phyloP scores from a whole-genome alignment of 2,329 filamentous ascomycete genomes.

The Ophiocordyceps robertsii region DNA sequence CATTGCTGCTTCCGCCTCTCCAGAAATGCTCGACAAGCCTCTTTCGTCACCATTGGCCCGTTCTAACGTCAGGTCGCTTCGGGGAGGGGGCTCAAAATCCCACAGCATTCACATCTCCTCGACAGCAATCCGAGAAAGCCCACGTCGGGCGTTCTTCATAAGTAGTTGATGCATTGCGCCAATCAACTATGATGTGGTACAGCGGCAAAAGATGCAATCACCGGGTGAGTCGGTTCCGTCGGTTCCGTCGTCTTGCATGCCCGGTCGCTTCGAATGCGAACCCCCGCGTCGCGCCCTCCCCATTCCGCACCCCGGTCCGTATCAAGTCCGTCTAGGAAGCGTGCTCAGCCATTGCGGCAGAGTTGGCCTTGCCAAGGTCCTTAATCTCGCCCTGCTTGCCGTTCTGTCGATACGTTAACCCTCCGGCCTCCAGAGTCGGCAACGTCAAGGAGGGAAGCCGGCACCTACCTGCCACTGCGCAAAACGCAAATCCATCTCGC shows the following conservation, averaged over 20 bases:
- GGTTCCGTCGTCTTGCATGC: slow-evolving; percentile 6
- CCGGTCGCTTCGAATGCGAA: neutral
- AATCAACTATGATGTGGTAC: slow-evolving; percentile 18
- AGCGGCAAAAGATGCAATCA: slow-evolving; percentile 13
- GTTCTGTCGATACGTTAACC: slow-evolving; percentile 49
- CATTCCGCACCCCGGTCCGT: neutral
- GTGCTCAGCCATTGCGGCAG: slow-evolving; percentile 22
- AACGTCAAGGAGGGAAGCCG: neutral
- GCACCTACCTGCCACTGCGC: slow-evolving; percentile 78
- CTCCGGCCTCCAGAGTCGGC: slow-evolving; percentile 9
- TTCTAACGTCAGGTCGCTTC: no score
- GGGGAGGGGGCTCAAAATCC: no score
- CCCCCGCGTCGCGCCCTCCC: slow-evolving; percentile 1
- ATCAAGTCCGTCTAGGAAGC: slow-evolving; percentile 13
- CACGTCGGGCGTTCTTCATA: slow-evolving; percentile 1
- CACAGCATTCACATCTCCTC: no score
- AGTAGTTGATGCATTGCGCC: slow-evolving; percentile 17
- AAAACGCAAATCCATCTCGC: slow-evolving; percentile 79
- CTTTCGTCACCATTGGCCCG: no score
- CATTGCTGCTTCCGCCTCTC: no score
- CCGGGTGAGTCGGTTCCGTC: slow-evolving; percentile 9
- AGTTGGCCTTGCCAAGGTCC: slow-evolving; percentile 50
- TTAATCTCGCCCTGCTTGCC: slow-evolving; percentile 88
- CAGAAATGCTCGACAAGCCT: no score
- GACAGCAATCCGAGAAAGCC: neutral